phyloP scores from a whole-genome alignment of 2,329 filamentous ascomycete genomes.

The Verticillium zaregamsianum region DNA sequence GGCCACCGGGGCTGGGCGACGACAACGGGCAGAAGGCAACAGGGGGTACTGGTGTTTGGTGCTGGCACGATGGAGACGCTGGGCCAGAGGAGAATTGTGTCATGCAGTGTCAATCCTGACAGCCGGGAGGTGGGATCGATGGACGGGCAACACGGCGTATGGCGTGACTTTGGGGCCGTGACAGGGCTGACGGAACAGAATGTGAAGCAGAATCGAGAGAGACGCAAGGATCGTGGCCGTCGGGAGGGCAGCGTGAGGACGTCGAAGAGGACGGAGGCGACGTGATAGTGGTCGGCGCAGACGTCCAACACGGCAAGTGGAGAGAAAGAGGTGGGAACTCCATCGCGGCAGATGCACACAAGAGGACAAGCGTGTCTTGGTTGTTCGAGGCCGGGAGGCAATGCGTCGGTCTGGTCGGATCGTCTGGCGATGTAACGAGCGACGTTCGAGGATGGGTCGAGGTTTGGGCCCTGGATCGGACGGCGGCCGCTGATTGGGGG shows the following conservation, averaged over 20 bases:
- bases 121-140: slow-evolving; percentile 1
- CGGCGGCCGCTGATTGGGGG: slow-evolving; percentile 4
- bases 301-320: slow-evolving; percentile 2
- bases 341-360: background rate
- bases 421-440: slow-evolving; percentile 30
- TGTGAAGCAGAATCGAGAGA: slow-evolving; percentile 1
- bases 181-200: slow-evolving; percentile 9
- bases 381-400: slow-evolving; percentile 13
- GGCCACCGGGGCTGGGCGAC: slow-evolving; percentile 7
- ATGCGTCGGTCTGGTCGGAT: slow-evolving; percentile 28
- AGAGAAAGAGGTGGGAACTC: background rate
- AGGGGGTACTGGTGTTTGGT: background rate
- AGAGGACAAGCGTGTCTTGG: background rate
- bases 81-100: slow-evolving; percentile 10
- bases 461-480: background rate
- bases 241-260: background rate
- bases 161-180: slow-evolving; percentile 11
- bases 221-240: background rate
- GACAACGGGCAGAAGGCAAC: slow-evolving; percentile 7
- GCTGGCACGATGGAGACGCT: slow-evolving; percentile 6
- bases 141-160: slow-evolving; percentile 6
- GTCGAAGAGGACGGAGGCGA: slow-evolving; percentile 1
- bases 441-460: slow-evolving; percentile 23
- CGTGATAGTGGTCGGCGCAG: background rate
- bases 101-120: slow-evolving; percentile 11